Conservation (phyloP, 1,284 basidiomycete species). For the Puccinia coronata region DNA sequence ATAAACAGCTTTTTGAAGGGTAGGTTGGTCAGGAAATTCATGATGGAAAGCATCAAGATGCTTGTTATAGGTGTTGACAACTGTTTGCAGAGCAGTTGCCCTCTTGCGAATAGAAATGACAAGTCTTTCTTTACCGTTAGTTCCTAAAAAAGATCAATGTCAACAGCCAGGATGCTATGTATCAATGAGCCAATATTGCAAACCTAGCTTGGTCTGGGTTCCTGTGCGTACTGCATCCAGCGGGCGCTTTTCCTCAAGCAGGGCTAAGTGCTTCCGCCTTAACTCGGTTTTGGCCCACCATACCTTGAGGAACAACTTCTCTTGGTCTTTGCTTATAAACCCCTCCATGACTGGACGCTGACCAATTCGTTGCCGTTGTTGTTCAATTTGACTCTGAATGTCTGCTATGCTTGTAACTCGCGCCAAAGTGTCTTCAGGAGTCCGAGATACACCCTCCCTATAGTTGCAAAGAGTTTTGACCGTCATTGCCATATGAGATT, state of each 20-base stretch:
- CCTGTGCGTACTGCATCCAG: background rate
- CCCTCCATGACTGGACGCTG: background rate
- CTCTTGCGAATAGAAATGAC: background rate
- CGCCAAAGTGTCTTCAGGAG: background rate
- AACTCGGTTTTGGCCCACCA: conserved; percentile 29
- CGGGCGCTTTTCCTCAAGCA: conserved; percentile 7
- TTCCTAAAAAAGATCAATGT: background rate
- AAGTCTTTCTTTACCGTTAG: conserved; percentile 19
- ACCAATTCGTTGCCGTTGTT: background rate
- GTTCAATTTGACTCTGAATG: background rate
- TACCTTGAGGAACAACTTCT: background rate
- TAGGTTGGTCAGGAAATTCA: background rate
- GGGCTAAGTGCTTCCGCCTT: background rate
- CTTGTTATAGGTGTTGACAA: background rate
- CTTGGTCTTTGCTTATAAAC: background rate
- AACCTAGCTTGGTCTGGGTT: conserved; percentile 4
- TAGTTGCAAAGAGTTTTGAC: background rate
- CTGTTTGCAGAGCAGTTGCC: background rate
- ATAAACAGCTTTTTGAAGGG: background rate
- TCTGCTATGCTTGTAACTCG: background rate
- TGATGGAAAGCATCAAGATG: background rate
- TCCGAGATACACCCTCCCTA: background rate
- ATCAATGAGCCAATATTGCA: background rate
- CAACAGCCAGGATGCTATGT: background rate
- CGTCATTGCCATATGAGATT: background rate